Evolutionary conservation across 768 basidiomycete species (phyloP).

Genomic region (Boletellus ananiceps): DNA sequence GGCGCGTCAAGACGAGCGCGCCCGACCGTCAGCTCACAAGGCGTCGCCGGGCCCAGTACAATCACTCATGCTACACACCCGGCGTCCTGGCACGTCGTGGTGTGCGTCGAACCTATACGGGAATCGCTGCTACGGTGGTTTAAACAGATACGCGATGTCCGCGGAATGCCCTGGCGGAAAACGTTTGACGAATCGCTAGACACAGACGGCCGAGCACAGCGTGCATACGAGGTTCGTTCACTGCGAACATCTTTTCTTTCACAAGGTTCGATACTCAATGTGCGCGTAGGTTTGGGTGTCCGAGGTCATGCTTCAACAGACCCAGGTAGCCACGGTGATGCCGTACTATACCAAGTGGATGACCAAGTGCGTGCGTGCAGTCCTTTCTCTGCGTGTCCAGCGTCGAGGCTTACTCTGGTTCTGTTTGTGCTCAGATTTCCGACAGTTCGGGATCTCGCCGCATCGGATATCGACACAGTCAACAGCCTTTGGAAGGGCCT

Average conservation of each 20-base stretch:
- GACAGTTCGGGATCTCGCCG: slow-evolving; percentile 69
- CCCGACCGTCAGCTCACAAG: background rate
- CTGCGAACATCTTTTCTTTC: no score
- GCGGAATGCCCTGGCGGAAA: slow-evolving; percentile 94
- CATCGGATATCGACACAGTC: slow-evolving; percentile 74
- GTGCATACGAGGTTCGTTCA: slow-evolving; percentile 80
- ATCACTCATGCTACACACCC: slow-evolving; percentile 32
- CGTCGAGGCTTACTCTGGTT: background rate
- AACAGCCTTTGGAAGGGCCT: slow-evolving; percentile 90
- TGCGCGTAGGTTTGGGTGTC: slow-evolving; percentile 72
- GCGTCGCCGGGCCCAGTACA: background rate
- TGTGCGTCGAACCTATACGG: slow-evolving; percentile 38
- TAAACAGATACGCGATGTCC: slow-evolving; percentile 52
- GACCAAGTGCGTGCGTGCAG: slow-evolving; percentile 47
- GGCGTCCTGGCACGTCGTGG: slow-evolving; percentile 46
- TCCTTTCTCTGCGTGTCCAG: background rate
- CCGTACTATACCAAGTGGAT: slow-evolving; percentile 92
- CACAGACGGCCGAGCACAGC: slow-evolving; percentile 63
- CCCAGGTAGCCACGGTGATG: slow-evolving; percentile 90
- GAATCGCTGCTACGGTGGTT: slow-evolving; percentile 67
- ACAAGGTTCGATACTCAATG: background rate
- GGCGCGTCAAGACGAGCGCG: slow-evolving; percentile 13
- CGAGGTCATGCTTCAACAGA: slow-evolving; percentile 96
- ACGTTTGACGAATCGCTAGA: slow-evolving; percentile 51
- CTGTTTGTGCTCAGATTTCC: slow-evolving; percentile 55